These are phyloP conservation scores for Colletotrichum sp. DNA, from an alignment of 2,329 filamentous ascomycete species.

Conservation along the genomic window DNA sequence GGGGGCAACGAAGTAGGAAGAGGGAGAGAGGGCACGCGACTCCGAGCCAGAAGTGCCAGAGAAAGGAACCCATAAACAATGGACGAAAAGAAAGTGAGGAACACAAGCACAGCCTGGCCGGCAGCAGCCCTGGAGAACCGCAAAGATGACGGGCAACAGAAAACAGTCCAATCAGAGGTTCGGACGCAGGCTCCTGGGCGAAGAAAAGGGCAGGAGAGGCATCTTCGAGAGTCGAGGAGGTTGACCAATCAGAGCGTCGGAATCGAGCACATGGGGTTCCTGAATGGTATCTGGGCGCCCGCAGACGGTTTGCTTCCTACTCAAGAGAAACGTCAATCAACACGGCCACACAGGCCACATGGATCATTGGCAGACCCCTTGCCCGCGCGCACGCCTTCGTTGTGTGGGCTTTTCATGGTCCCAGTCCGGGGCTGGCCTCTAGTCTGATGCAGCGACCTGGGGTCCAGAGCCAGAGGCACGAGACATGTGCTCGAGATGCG, in stretches of 20 bases:
- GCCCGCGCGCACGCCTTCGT: neutral
- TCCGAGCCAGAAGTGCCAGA: conserved; percentile 4
- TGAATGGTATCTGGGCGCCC: conserved; percentile 13
- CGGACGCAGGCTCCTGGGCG: conserved; percentile 7
- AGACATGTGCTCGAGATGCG: conserved; percentile 15
- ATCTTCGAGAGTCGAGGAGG: neutral
- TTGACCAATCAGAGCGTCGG: conserved; percentile 9
- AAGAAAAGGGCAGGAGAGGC: conserved; percentile 23
- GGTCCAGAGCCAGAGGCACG: conserved; percentile 3
- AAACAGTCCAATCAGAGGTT: conserved; percentile 1
- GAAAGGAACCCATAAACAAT: neutral
- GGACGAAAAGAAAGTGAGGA: neutral
- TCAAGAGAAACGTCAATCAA: conserved; percentile 3
- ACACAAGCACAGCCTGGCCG: neutral
- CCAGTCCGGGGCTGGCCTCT: neutral
- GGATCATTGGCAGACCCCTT: neutral
- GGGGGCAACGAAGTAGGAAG: neutral
- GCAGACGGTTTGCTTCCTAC: neutral
- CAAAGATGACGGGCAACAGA: neutral
- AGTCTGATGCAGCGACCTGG: neutral
- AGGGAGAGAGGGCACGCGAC: conserved; percentile 18
- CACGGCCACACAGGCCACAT: conserved; percentile 6
- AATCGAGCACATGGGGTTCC: conserved; percentile 20
- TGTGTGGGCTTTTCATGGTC: neutral
- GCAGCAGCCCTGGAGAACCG: neutral